phyloP scores from a whole-genome alignment of 176 grass and related monocot species.

The Lolium multiflorum region DNA sequence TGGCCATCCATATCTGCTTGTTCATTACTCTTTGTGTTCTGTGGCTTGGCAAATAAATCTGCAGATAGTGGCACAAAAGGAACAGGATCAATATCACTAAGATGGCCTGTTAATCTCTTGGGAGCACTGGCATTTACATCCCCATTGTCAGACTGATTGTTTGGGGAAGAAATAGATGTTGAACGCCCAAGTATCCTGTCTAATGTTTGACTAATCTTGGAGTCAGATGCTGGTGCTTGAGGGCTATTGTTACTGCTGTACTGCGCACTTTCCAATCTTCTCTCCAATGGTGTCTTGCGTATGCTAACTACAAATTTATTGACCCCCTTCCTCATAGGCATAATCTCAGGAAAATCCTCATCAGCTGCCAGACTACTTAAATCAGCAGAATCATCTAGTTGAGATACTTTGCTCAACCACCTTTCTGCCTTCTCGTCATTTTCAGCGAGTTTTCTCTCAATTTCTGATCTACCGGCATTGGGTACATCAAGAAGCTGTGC shows the following conservation, averaged over 20 bases:
- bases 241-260: conserved; percentile 38
- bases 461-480: conserved; percentile 60
- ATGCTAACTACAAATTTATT: conserved; percentile 84
- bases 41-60: conserved; percentile 72
- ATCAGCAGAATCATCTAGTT: conserved; percentile 65
- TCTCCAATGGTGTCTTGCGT: conserved; percentile 68
- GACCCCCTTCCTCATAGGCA: conserved; percentile 76
- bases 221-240: conserved; percentile 39
- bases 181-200: conserved; percentile 85
- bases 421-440: conserved; percentile 81
- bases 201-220: conserved; percentile 78
- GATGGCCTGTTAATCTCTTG: conserved; percentile 48
- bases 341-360: conserved; percentile 83
- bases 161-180: conserved; percentile 33
- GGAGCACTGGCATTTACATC: conserved; percentile 31
- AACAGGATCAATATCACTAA: conserved; percentile 52
- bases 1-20: conserved; percentile 33
- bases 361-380: conserved; percentile 63
- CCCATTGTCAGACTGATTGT: conserved; percentile 37
- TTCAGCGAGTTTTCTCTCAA: conserved; percentile 62
- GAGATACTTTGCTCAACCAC: conserved; percentile 82
- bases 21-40: conserved; percentile 42
- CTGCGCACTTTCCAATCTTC: conserved; percentile 65
- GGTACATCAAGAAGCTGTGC: conserved; percentile 69
- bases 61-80: conserved; percentile 81